Percentiles rank a stretch among this genome's conserved stretches.
Evolutionary conservation across 306 rosid species (phyloP).

Genomic region (Cicer bijugum): DNA sequence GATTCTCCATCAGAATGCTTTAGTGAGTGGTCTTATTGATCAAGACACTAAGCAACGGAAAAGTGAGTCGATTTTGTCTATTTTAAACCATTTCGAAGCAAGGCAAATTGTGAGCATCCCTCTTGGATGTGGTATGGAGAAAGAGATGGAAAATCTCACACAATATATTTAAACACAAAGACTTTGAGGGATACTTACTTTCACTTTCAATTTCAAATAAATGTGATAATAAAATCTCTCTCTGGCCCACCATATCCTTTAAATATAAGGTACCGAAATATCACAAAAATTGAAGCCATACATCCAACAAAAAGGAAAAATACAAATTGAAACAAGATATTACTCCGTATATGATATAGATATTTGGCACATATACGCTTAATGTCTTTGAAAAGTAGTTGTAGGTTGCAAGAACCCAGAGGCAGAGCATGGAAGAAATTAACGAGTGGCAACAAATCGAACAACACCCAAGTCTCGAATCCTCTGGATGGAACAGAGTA

Average conservation of each 20-base stretch:
- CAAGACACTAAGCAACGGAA: neutral
- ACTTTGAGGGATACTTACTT: too few relatives aligned
- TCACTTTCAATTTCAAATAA: neutral
- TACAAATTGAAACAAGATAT: conserved; percentile 33
- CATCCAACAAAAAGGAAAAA: neutral
- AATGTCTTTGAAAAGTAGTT: neutral
- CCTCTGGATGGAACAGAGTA: conserved; percentile 29
- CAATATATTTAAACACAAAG: too few relatives aligned
- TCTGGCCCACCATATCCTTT: conserved; percentile 50
- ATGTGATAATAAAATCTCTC: neutral
- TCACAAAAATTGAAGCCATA: conserved; percentile 14
- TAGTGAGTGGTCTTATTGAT: neutral
- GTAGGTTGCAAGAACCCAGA: neutral
- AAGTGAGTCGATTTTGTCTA: neutral
- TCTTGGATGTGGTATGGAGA: too few relatives aligned
- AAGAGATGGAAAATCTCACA: too few relatives aligned
- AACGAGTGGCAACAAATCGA: conserved; percentile 55
- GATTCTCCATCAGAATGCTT: neutral
- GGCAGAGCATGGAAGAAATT: conserved; percentile 40
- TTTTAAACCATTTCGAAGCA: neutral
- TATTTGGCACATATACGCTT: conserved; percentile 1
- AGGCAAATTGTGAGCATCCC: neutral
- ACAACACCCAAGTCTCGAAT: conserved; percentile 23
- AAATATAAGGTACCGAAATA: conserved; percentile 45
- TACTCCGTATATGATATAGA: conserved; percentile 5